Percentiles rank a stretch among this genome's conserved stretches.
Evolutionary conservation across 1,284 basidiomycete species (phyloP).

Genomic region (Tilletiaria anomala): DNA sequence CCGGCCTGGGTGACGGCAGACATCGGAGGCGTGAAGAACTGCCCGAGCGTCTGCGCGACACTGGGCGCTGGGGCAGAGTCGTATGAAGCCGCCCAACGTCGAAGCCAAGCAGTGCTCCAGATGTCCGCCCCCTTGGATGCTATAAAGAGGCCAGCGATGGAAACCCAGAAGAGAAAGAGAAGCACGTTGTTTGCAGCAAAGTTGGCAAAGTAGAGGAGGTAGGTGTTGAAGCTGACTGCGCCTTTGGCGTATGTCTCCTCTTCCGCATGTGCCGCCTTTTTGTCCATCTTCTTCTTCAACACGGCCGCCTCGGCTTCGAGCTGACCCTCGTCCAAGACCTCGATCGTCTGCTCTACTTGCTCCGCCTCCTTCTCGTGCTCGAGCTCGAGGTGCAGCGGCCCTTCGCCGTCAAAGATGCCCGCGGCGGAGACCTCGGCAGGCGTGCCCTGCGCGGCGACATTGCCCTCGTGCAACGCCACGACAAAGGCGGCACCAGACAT

Average conservation of each 20-base stretch:
- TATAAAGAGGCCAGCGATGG: conserved; percentile 21
- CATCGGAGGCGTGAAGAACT: no score
- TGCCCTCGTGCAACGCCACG: conserved; percentile 58
- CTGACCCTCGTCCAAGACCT: conserved; percentile 22
- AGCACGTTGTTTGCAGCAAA: conserved; percentile 11
- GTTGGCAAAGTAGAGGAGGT: conserved; percentile 27
- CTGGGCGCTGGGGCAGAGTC: conserved; percentile 1
- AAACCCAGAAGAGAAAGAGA: conserved; percentile 20
- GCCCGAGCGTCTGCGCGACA: no score
- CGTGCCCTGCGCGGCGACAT: conserved; percentile 55
- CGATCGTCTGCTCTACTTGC: conserved; percentile 15
- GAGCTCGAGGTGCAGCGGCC: background rate
- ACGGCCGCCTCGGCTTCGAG: conserved; percentile 23
- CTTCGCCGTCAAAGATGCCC: conserved; percentile 48
- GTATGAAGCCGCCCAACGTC: conserved; percentile 32
- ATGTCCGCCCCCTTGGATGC: conserved; percentile 22
- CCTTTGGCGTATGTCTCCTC: conserved; percentile 32
- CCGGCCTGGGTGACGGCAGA: background rate
- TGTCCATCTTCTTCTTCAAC: conserved; percentile 17
- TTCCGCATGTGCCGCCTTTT: conserved; percentile 7
- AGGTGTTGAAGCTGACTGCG: conserved; percentile 21
- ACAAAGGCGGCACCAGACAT: conserved; percentile 55
- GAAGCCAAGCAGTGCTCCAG: conserved; percentile 30
- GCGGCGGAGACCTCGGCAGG: conserved; percentile 49
- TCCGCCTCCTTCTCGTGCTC: background rate